Evolutionary conservation across 352 stramenopile species (phyloP), one percentile per base, ranked within the genome.

Genomic region (Phytopythium oedochilum): DNA sequence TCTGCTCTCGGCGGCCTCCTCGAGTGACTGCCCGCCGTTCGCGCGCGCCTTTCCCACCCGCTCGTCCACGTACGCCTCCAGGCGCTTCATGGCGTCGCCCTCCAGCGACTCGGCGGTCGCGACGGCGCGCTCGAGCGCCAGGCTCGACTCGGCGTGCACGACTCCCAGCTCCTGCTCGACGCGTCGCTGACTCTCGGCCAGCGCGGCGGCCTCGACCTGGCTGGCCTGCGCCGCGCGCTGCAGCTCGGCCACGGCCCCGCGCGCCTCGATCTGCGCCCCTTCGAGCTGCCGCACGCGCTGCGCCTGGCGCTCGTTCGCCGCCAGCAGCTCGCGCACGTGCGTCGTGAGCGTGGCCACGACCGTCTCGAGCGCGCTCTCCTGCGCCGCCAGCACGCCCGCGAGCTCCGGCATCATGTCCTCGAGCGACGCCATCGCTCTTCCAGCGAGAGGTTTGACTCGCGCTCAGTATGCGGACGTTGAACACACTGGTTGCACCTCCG

Each of bases 401-500:
- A 90, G 78, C 46, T 80, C 77, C 26, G 77, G 80, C 57, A 90
- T 67, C 39, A 87, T 53, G 52, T 87, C 75, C 52, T 86, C 80
- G 28, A 90, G 70, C 46, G 64, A 57, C 55, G 71, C 80, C 80
- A 90, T 90, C 22, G 23, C 26, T n/a, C 18, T 25, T 29, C 10
- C 18, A 8, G 39, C 15, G 5, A 15, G 6, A 14, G 43, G 4
- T 49, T 51, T 25, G 28, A 4, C 45, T 52, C 39, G 28, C 28
- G 10, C 28, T 36, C 17, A 25, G 15, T 52, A 36, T 52, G 25
- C 39, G 26, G 36, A n/a, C 32, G 34, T 39, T 39, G 34, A 12
- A 39, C 14, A 22, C n/a, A n/a, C n/a, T n/a, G n/a, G 39, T 45
- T 45, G 39, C 20, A 14, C 15, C 29, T 36, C 44, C 25, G 15